phyloP scores from a whole-genome alignment of 2,329 filamentous ascomycete genomes.

The Fusarium sp. region DNA sequence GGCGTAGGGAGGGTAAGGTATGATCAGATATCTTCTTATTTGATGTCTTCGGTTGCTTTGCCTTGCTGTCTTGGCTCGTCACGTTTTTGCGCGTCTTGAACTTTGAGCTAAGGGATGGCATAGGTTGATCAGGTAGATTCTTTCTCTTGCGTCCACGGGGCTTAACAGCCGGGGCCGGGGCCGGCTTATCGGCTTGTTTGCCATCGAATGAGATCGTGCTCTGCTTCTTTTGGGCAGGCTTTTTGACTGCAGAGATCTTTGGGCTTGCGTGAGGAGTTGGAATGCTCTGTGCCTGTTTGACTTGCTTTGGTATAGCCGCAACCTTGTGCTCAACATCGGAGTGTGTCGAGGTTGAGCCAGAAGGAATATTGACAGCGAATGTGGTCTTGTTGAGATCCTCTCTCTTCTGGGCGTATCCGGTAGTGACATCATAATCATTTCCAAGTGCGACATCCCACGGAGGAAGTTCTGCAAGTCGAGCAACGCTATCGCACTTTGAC shows the following conservation, averaged over 20 bases:
- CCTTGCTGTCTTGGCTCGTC: slow-evolving; percentile 31
- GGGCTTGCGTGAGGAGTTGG: slow-evolving; percentile 71
- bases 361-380: slow-evolving; percentile 50
- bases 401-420: not conserved
- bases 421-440: slow-evolving; percentile 62
- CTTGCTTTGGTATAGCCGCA: slow-evolving; percentile 56
- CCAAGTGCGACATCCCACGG: slow-evolving; percentile 69
- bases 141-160: slow-evolving; percentile 54
- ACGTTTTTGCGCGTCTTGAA: slow-evolving; percentile 46
- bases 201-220: slow-evolving; percentile 62
- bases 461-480: slow-evolving; percentile 75
- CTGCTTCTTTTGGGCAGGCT: slow-evolving; percentile 62
- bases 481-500: slow-evolving; percentile 90
- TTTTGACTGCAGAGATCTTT: slow-evolving; percentile 60
- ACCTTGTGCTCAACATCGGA: slow-evolving; percentile 39
- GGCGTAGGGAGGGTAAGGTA: slow-evolving; percentile 46
- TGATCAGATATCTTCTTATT: slow-evolving; percentile 12
- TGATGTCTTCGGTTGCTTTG: slow-evolving; percentile 26
- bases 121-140: slow-evolving; percentile 38
- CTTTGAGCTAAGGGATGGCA: slow-evolving; percentile 53
- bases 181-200: slow-evolving; percentile 36
- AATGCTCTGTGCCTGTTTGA: slow-evolving; percentile 63
- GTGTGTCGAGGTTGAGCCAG: slow-evolving; percentile 32
- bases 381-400: slow-evolving; percentile 52
- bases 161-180: slow-evolving; percentile 46